Percentiles rank a stretch among this genome's conserved stretches.
Conservation (phyloP, 257 asterid species). For the Solanum sitiens region DNA sequence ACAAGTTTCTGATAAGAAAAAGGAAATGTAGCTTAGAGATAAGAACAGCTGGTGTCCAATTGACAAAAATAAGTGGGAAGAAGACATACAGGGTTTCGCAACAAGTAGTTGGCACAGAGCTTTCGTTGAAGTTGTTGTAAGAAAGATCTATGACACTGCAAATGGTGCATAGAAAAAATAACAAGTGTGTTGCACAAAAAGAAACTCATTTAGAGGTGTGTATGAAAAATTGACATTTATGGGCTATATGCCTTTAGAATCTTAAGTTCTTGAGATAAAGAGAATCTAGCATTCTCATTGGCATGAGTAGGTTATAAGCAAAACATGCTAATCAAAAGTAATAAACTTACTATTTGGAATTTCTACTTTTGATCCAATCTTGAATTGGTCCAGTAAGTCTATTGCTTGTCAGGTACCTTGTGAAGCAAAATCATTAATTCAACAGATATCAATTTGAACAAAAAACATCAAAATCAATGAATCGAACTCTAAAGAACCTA, state of each 20-base stretch:
- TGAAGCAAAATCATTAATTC: neutral
- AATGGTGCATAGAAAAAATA: neutral
- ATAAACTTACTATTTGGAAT: constrained; percentile 16
- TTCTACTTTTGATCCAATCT: constrained; percentile 18
- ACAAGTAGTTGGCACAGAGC: constrained; percentile 22
- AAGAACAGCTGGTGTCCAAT: neutral
- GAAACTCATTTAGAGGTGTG: neutral
- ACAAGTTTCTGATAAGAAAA: constrained; percentile 40
- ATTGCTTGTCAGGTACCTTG: constrained; percentile 50
- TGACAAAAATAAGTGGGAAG: neutral
- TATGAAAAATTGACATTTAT: neutral
- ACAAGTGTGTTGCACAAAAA: neutral
- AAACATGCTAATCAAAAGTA: neutral
- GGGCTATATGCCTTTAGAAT: neutral
- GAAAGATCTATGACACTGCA: constrained; percentile 42
- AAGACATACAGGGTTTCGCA: constrained; percentile 31
- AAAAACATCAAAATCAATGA: neutral
- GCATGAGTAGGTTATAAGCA: neutral
- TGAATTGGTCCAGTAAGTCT: constrained; percentile 32
- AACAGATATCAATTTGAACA: neutral
- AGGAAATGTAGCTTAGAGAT: neutral
- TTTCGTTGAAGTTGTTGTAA: constrained; percentile 34
- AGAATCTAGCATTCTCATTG: neutral
- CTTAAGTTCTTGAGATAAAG: neutral
- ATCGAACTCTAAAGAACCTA: neutral